Evolutionary conservation across 2,329 filamentous ascomycete genomes (phyloP).

Genomic region (Fusarium sp.): DNA sequence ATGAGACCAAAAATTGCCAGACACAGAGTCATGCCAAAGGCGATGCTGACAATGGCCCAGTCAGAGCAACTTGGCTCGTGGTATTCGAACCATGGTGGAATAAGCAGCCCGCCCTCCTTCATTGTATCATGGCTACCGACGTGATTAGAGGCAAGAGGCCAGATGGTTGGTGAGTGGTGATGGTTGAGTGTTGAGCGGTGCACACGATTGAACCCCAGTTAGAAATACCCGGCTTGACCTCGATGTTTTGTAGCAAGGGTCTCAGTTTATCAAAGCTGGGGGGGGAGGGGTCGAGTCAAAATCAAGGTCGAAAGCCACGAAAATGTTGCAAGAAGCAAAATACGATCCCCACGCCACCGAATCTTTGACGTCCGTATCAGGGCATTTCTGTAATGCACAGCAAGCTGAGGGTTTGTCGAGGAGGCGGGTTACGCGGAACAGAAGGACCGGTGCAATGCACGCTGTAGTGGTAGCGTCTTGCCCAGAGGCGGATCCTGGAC

Average conservation of each 20-base stretch:
- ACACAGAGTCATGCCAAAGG: slow-evolving; percentile 50
- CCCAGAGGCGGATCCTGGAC: slow-evolving; percentile 13
- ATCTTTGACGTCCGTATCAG: slow-evolving; percentile 9
- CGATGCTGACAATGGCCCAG: slow-evolving; percentile 48
- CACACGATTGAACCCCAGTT: neutral
- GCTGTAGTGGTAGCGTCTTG: slow-evolving; percentile 16
- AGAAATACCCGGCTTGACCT: neutral
- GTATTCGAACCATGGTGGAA: slow-evolving; percentile 40
- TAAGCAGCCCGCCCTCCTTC: slow-evolving; percentile 30
- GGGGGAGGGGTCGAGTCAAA: neutral
- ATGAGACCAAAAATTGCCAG: slow-evolving; percentile 48
- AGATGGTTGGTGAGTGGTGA: neutral
- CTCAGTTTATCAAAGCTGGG: neutral
- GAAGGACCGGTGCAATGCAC: slow-evolving; percentile 5
- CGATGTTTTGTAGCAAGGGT: neutral
- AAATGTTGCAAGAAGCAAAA: slow-evolving; percentile 23
- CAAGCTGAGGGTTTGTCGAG: slow-evolving; percentile 7
- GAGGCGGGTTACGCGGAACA: slow-evolving; percentile 22
- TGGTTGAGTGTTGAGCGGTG: neutral
- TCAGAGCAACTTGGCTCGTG: slow-evolving; percentile 41
- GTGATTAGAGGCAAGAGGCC: neutral
- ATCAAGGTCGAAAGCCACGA: neutral
- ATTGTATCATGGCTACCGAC: slow-evolving; percentile 34
- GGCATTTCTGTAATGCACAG: neutral
- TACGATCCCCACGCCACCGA: neutral